phyloP scores from a whole-genome alignment of 768 basidiomycete genomes.

The Austroboletus eburneus region DNA sequence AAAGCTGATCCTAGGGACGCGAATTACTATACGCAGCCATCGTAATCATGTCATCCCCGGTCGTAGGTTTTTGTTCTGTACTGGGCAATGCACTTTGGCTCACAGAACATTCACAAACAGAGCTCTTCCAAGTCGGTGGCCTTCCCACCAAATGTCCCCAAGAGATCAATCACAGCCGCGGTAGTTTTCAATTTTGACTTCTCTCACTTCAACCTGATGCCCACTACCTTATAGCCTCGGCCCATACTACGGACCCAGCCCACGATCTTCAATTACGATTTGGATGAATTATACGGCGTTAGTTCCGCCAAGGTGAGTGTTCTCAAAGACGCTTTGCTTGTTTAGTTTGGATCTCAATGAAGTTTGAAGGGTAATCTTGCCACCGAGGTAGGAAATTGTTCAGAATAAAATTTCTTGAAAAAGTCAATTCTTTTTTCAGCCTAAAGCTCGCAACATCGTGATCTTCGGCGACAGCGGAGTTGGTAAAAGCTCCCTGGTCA shows the following conservation, averaged over 20 bases:
- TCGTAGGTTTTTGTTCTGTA: constrained; percentile 9
- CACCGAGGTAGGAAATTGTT: constrained; percentile 10
- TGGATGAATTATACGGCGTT: constrained; percentile 4
- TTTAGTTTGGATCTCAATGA: not conserved
- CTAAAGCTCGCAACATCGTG: constrained; percentile 33
- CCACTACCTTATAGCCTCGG: constrained; percentile 5
- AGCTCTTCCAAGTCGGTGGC: not conserved
- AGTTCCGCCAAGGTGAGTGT: constrained; percentile 8
- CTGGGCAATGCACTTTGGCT: not conserved
- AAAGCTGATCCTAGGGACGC: not conserved
- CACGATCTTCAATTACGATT: constrained; percentile 10
- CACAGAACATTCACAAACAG: constrained; percentile 5
- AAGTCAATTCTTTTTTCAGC: constrained; percentile 1
- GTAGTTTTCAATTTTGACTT: constrained; percentile 3
- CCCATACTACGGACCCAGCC: constrained; percentile 3
- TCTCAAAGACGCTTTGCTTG: not conserved
- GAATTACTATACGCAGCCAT: constrained; percentile 4
- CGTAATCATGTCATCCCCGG: constrained; percentile 1
- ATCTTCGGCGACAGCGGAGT: constrained; percentile 42
- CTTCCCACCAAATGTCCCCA: not conserved
- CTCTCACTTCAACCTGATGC: not conserved
- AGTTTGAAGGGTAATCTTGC: not conserved
- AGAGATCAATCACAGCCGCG: not conserved
- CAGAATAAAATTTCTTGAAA: not conserved
- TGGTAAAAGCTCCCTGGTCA: constrained; percentile 43